A percentile compares a stretch with the other conserved stretches of the same genome.
These are phyloP conservation scores for Kwoniella shandongensis DNA, from an alignment of 768 basidiomycete genomes.

Conservation along the genomic window DNA sequence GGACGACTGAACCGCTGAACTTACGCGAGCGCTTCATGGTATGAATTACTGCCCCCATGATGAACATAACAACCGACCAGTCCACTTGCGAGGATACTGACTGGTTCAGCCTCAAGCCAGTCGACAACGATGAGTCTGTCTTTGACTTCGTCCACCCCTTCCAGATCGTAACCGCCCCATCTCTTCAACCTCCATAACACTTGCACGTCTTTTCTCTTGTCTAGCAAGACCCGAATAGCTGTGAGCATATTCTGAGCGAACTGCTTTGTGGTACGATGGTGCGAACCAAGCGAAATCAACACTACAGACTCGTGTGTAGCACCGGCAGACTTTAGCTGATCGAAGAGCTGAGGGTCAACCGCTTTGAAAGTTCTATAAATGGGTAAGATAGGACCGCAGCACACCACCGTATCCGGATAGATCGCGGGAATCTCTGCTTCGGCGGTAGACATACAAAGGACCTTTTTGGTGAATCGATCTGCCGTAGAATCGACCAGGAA, in stretches of 20 bases:
- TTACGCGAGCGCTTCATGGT: conserved; percentile 13
- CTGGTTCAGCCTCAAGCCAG: conserved; percentile 30
- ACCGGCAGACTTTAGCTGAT: conserved; percentile 15
- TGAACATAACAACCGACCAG: conserved; percentile 13
- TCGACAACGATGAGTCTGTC: conserved; percentile 27
- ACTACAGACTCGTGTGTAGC: conserved; percentile 5
- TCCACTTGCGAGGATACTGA: conserved; percentile 24
- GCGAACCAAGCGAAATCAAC: conserved; percentile 30
- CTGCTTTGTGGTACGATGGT: conserved; percentile 1
- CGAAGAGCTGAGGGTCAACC: conserved; percentile 21
- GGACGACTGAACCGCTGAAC: background rate
- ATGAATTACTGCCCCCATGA: conserved; percentile 19
- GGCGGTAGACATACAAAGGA: conserved; percentile 26
- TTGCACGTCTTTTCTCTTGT: conserved; percentile 21
- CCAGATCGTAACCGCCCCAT: conserved; percentile 14
- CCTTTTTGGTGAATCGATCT: background rate
- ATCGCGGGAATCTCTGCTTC: conserved; percentile 23
- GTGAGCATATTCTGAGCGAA: conserved; percentile 14
- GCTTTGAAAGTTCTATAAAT: conserved; percentile 1
- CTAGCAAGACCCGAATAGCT: conserved; percentile 18
- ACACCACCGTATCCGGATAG: conserved; percentile 17
- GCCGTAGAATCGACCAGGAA: conserved; percentile 6
- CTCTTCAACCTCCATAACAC: conserved; percentile 29
- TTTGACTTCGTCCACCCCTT: background rate
- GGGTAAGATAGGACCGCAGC: conserved; percentile 32